A percentile compares a stretch with the other conserved stretches of the same genome.
phyloP scores from a whole-genome alignment of 805 yeast genomes.

The Maudiozyma barnettii region DNA sequence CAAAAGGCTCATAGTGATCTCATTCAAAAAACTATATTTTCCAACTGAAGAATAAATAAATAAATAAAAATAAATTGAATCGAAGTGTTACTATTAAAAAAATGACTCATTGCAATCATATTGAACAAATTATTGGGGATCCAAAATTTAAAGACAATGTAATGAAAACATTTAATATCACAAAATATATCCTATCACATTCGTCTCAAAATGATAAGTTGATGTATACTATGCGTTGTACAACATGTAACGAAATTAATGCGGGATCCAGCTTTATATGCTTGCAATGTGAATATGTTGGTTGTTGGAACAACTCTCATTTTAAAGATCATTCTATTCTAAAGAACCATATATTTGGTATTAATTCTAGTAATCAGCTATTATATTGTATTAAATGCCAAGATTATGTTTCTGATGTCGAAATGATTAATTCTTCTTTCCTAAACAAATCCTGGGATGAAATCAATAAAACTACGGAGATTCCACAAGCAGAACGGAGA shows the following conservation, averaged over 20 bases:
- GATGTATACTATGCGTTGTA: conserved; percentile 20
- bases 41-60: no score
- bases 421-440: conserved; percentile 15
- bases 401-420: conserved; percentile 55
- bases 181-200: conserved; percentile 18
- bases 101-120: conserved; percentile 27
- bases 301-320: conserved; percentile 49
- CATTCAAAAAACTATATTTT: no score
- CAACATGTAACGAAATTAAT: conserved; percentile 23
- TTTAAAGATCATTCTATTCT: conserved; percentile 38
- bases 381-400: conserved; percentile 74
- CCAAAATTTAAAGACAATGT: conserved; percentile 22
- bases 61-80: no score
- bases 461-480: conserved; percentile 11
- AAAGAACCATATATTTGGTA: conserved; percentile 49
- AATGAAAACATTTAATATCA: conserved; percentile 20
- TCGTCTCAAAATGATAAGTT: conserved; percentile 14
- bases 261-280: conserved; percentile 46
- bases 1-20: no score
- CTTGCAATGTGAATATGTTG: conserved; percentile 68
- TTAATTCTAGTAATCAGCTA: conserved; percentile 58
- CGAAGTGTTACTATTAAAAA: no score
- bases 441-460: conserved; percentile 23
- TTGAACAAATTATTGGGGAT: conserved; percentile 27
- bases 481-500: conserved; percentile 38